These are phyloP conservation scores for Termitomyces sp. DNA, from an alignment of 768 basidiomycete genomes.

Conservation along the genomic window DNA sequence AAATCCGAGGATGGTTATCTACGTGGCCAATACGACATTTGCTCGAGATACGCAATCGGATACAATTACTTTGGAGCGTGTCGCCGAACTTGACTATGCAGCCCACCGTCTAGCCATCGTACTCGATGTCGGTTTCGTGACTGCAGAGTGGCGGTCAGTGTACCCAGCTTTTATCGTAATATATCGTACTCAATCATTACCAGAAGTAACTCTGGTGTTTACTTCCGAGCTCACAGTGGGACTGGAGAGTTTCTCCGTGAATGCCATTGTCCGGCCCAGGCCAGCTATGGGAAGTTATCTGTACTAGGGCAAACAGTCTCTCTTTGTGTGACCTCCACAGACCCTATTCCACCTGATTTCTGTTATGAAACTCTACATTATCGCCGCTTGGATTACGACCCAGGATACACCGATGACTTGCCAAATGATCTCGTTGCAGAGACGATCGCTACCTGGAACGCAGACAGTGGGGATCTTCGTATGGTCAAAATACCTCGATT, in stretches of 20 bases:
- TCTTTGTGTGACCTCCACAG: not conserved
- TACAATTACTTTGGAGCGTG: not conserved
- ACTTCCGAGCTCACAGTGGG: conserved; percentile 6
- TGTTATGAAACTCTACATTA: not conserved
- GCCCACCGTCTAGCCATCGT: not conserved
- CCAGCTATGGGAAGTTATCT: conserved; percentile 3
- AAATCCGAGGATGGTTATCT: not conserved
- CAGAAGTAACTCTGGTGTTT: not conserved
- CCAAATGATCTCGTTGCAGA: not conserved
- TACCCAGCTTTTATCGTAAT: not conserved
- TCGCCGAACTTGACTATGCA: conserved; percentile 7
- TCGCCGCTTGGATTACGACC: not conserved
- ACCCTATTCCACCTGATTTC: not conserved
- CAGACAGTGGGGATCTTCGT: not conserved
- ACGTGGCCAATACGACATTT: not conserved
- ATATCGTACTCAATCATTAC: not conserved
- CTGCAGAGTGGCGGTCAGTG: not conserved
- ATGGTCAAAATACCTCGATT: not conserved
- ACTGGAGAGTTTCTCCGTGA: conserved; percentile 9
- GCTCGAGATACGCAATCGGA: not conserved
- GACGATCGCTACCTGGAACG: not conserved
- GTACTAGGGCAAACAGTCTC: conserved; percentile 2
- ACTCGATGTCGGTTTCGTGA: not conserved
- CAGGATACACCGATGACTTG: not conserved
- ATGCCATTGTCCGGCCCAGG: conserved; percentile 5